phyloP scores from a whole-genome alignment of 83 land plant genomes.

The Thuja plicata region DNA sequence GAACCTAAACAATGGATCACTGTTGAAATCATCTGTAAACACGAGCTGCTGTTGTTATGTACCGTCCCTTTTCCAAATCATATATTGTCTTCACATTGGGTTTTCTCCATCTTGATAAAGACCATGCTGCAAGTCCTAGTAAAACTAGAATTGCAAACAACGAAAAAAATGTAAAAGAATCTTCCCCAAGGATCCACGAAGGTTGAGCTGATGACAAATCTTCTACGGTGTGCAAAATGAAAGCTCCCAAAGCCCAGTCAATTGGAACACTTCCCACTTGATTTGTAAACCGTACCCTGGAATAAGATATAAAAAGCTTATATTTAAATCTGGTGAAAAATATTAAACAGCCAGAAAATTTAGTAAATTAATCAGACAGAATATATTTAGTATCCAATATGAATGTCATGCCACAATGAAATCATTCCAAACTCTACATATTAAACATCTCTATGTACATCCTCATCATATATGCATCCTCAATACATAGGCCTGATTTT shows the following conservation, averaged over 20 bases:
- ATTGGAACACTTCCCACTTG: slow-evolving; percentile 74
- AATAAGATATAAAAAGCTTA: background rate
- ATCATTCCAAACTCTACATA: background rate
- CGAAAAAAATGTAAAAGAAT: slow-evolving; percentile 37
- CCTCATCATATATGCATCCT: background rate
- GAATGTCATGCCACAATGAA: background rate
- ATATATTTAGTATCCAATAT: background rate
- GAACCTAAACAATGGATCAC: slow-evolving; percentile 7
- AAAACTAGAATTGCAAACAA: slow-evolving; percentile 33
- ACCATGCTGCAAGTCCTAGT: slow-evolving; percentile 51
- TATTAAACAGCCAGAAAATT: background rate
- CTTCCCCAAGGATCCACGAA: slow-evolving; percentile 27
- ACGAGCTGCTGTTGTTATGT: slow-evolving; percentile 60
- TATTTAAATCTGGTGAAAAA: background rate
- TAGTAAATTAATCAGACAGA: background rate
- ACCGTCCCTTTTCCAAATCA: slow-evolving; percentile 91
- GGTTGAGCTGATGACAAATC: slow-evolving; percentile 24
- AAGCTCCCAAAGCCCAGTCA: slow-evolving; percentile 96
- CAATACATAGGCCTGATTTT: background rate
- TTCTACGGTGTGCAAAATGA: slow-evolving; percentile 58
- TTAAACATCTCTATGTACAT: background rate
- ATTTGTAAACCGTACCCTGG: slow-evolving; percentile 76
- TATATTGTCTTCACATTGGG: slow-evolving; percentile 81
- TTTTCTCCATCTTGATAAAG: slow-evolving; percentile 66
- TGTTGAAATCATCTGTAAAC: slow-evolving; percentile 21